These are phyloP conservation scores for Grigorovia jiainica DNA, from an alignment of 805 yeast species.

Conservation along the genomic window DNA sequence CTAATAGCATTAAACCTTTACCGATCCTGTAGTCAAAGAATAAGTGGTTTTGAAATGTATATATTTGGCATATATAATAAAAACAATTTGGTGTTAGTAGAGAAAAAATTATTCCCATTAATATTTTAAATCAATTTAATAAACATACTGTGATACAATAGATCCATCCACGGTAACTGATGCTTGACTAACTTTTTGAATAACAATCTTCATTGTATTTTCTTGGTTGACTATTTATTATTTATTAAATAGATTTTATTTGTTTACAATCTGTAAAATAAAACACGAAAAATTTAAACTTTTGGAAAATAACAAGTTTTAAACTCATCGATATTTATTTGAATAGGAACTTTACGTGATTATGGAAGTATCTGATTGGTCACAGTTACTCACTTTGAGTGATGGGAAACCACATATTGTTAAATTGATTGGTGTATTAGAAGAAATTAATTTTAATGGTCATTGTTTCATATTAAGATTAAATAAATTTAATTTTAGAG, in stretches of 20 bases:
- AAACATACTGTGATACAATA: constrained; percentile 55
- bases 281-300: too few relatives aligned
- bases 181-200: constrained; percentile 83
- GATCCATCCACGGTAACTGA: constrained; percentile 74
- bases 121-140: too few relatives aligned
- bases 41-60: background rate
- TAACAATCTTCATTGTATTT: constrained; percentile 69
- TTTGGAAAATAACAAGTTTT: too few relatives aligned
- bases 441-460: constrained; percentile 9
- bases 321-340: too few relatives aligned
- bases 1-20: constrained; percentile 68
- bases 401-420: constrained; percentile 2
- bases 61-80: too few relatives aligned
- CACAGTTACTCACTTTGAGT: background rate
- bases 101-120: background rate
- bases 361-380: background rate
- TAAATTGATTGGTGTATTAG: constrained; percentile 15
- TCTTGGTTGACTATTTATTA: too few relatives aligned
- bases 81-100: too few relatives aligned
- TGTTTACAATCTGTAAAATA: too few relatives aligned
- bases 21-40: constrained; percentile 44
- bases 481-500: constrained; percentile 10
- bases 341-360: too few relatives aligned
- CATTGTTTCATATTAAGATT: constrained; percentile 10
- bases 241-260: too few relatives aligned